These are phyloP conservation scores for Xerocomus potaroensis DNA, from an alignment of 768 basidiomycete genomes.

Conservation along the genomic window DNA sequence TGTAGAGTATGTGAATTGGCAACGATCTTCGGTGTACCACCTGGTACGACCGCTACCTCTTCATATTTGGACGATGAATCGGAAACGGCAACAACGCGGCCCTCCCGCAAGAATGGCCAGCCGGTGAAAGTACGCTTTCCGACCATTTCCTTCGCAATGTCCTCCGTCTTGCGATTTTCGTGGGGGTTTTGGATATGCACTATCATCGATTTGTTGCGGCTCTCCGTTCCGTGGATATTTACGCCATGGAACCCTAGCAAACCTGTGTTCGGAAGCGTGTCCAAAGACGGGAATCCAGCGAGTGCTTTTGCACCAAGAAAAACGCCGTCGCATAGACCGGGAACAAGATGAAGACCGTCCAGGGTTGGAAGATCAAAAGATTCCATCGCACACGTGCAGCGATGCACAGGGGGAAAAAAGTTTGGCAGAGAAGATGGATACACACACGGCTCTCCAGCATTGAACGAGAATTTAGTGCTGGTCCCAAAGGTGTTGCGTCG, in stretches of 20 bases:
- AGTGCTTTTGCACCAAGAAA: conserved; percentile 79
- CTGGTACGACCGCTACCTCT: conserved; percentile 51
- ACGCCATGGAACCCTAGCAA: conserved; percentile 82
- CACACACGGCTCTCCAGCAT: conserved; percentile 51
- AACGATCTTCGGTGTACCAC: conserved; percentile 51
- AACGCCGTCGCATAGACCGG: conserved; percentile 87
- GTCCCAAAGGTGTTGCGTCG: conserved; percentile 73
- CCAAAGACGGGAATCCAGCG: conserved; percentile 94
- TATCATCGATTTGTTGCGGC: conserved; percentile 90
- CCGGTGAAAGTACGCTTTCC: conserved; percentile 74
- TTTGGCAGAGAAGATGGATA: conserved; percentile 94
- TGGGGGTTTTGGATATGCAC: conserved; percentile 76
- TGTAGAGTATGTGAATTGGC: conserved; percentile 70
- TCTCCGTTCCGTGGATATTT: conserved; percentile 89
- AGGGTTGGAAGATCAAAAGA: conserved; percentile 87
- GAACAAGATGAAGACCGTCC: conserved; percentile 75
- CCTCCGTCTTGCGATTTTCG: conserved; percentile 62
- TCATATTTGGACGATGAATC: conserved; percentile 88
- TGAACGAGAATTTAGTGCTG: conserved; percentile 76
- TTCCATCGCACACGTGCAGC: conserved; percentile 76
- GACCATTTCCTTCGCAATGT: conserved; percentile 70
- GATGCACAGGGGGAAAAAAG: conserved; percentile 86
- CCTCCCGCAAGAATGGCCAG: conserved; percentile 97
- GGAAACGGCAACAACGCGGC: conserved; percentile 78
- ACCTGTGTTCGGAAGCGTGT: conserved; percentile 79